A percentile compares a stretch with the other conserved stretches of the same genome.
Conservation (phyloP, 306 rosid species). For the Vigna radiata region DNA sequence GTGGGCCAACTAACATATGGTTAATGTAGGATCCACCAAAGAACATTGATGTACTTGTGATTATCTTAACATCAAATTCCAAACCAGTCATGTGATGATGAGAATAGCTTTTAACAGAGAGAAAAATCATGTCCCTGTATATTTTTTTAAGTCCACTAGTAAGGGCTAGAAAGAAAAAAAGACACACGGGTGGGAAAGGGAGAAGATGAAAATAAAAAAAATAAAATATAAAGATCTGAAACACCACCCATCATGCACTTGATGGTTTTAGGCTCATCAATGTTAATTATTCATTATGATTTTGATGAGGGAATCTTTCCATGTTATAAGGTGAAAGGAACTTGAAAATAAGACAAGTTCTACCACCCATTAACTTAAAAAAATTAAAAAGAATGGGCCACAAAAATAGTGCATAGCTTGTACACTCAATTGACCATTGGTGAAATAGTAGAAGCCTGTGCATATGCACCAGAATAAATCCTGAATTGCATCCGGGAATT, state of each 20-base stretch:
- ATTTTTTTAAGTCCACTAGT: constrained; percentile 32
- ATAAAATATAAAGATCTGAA: constrained; percentile 32
- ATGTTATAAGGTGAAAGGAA: constrained; percentile 67
- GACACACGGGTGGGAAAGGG: constrained; percentile 20
- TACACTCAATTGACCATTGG: constrained; percentile 48
- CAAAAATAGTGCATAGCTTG: constrained; percentile 30
- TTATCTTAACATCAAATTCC: constrained; percentile 54
- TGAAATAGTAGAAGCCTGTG: constrained; percentile 28
- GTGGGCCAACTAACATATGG: constrained; percentile 50
- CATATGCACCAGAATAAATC: constrained; percentile 31
- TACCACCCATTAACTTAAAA: constrained; percentile 34
- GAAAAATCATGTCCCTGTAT: constrained; percentile 26
- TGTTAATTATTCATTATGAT: constrained; percentile 56
- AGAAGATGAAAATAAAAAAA: background rate
- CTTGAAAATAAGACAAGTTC: constrained; percentile 67
- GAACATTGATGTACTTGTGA: constrained; percentile 49
- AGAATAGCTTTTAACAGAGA: constrained; percentile 42
- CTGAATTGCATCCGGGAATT: constrained; percentile 35
- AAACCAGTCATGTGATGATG: constrained; percentile 54
- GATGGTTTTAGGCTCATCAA: constrained; percentile 47
- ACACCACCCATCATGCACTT: constrained; percentile 51
- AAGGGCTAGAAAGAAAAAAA: constrained; percentile 29
- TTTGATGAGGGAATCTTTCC: constrained; percentile 79
- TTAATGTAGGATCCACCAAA: constrained; percentile 45
- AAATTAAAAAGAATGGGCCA: constrained; percentile 27